phyloP scores from a whole-genome alignment of 257 asterid species.

The Solanum appendiculatum region DNA sequence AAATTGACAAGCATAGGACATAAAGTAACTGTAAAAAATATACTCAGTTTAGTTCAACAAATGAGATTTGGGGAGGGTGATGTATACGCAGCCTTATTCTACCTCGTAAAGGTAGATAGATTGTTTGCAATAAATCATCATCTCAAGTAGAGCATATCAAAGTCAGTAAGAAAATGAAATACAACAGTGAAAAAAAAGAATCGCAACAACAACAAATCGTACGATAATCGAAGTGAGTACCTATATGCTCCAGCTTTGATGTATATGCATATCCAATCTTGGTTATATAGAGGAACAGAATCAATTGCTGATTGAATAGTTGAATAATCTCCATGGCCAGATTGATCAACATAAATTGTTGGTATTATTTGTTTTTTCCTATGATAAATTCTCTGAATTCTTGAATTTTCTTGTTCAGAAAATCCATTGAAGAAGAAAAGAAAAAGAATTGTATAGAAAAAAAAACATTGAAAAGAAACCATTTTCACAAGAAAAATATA shows the following conservation, averaged over 20 bases:
- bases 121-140: background rate
- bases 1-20: background rate
- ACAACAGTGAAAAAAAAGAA: background rate
- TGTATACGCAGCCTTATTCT: background rate
- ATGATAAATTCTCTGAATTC: background rate
- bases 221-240: background rate
- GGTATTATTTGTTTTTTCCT: background rate
- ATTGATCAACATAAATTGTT: background rate
- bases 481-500: background rate
- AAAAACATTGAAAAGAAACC: background rate
- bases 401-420: background rate
- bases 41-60: no score
- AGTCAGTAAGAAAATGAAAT: background rate
- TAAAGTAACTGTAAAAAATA: background rate
- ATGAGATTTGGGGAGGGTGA: no score
- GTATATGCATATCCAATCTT: slow-evolving; percentile 3
- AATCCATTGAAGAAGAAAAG: background rate
- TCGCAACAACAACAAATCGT: background rate
- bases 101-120: background rate
- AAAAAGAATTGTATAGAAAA: background rate
- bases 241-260: slow-evolving; percentile 2
- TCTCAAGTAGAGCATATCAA: background rate
- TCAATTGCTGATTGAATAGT: slow-evolving; percentile 11
- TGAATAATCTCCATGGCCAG: background rate
- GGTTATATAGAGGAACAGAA: background rate